Conservation (phyloP, 192 early-diverging fungal genomes). For the Coemansia sp. region DNA sequence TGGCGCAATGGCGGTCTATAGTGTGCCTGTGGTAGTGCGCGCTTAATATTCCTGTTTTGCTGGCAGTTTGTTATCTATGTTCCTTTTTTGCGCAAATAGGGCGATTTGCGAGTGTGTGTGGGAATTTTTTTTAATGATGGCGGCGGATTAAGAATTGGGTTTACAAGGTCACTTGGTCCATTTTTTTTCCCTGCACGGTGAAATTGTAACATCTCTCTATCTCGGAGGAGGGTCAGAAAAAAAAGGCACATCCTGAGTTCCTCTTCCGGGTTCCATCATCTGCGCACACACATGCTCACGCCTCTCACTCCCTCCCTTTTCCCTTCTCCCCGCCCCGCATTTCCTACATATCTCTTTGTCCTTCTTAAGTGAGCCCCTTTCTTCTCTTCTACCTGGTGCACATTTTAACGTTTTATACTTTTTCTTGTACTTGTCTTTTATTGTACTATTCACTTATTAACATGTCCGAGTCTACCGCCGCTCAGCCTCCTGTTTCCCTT, state of each 20-base stretch:
- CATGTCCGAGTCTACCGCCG: slow-evolving; percentile 12
- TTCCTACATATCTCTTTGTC: neutral
- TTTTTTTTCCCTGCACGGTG: neutral
- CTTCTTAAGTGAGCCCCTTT: neutral
- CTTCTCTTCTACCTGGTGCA: slow-evolving; percentile 2
- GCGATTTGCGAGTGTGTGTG: neutral
- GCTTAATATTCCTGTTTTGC: neutral
- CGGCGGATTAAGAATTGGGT: neutral
- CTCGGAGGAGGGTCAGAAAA: neutral
- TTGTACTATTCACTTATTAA: slow-evolving; percentile 1
- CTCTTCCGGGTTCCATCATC: neutral
- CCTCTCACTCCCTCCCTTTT: neutral
- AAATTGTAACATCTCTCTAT: neutral
- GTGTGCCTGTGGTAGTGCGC: slow-evolving; percentile 30
- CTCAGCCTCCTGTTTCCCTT: neutral
- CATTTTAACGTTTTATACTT: neutral
- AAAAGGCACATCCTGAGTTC: neutral
- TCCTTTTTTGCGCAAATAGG: too few species aligned
- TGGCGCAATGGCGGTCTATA: slow-evolving; percentile 17
- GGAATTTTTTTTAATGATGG: neutral
- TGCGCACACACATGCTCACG: slow-evolving; percentile 5
- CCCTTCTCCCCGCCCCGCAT: neutral
- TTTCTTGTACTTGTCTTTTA: too few species aligned
- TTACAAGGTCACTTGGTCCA: neutral
- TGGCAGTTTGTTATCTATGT: neutral